phyloP scores from a whole-genome alignment of 176 grass and related monocot species.

The Melocanna baccifera region DNA sequence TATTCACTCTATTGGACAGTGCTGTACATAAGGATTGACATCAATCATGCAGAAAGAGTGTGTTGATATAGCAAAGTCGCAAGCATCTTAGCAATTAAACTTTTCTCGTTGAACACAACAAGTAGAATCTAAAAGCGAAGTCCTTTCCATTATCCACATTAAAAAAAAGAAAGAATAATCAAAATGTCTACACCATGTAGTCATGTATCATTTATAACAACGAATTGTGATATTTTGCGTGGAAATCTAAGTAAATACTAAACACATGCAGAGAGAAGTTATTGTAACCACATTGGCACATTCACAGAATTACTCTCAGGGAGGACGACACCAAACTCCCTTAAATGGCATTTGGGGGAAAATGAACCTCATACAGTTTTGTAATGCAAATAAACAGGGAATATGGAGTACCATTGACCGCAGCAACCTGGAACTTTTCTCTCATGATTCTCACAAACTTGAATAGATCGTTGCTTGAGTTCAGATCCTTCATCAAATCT shows the following conservation, averaged over 20 bases:
- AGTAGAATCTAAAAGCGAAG: too few species aligned
- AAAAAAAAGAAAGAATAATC: not conserved
- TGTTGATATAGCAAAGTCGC: not conserved
- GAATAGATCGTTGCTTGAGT: conserved; percentile 72
- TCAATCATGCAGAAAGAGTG: not conserved
- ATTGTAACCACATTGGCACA: not conserved
- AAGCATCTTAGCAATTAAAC: too few species aligned
- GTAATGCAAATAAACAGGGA: not conserved
- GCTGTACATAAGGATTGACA: not conserved
- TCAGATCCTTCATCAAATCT: conserved; percentile 70
- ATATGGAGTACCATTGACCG: conserved; percentile 45
- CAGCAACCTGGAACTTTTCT: conserved; percentile 58
- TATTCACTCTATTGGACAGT: not conserved
- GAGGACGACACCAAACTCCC: not conserved
- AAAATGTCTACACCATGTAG: not conserved
- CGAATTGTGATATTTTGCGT: not conserved
- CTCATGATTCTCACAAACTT: conserved; percentile 83
- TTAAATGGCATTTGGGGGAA: not conserved
- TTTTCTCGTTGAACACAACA: too few species aligned
- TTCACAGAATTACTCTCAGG: not conserved
- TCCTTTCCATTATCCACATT: not conserved
- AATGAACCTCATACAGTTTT: not conserved
- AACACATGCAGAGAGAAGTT: not conserved
- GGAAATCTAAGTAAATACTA: not conserved
- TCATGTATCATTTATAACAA: not conserved